Base-by-base conservation (phyloP, 2,329 filamentous ascomycete species). In the Xylariaceae sp. region DNA sequence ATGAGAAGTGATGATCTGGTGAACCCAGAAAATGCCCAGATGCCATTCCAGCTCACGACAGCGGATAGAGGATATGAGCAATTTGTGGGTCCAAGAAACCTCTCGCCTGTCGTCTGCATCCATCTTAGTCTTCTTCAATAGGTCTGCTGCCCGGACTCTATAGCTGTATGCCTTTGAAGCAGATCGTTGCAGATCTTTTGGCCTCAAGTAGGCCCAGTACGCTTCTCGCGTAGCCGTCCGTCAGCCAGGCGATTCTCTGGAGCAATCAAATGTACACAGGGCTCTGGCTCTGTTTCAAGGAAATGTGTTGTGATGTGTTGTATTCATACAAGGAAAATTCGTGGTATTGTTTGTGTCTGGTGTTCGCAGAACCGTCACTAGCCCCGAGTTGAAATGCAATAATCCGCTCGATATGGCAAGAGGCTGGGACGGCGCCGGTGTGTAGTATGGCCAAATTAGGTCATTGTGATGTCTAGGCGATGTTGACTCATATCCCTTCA, bases 321-420 rank as follows among this genome's bases (percentile, higher is more conserved):
- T 28, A 28, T 13, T 31, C 44, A 51, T 50, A 46, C 43, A 50
- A 54, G 47, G 42, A 48, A 52, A 56, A 39, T 47, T 41, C n/a
- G n/a, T n/a, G n/a, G 39, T 52, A 46, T 26, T 34, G 17, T n/a
- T 14, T 32, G 36, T 24, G 9, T 31, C n/a, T 40, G 41, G 28
- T 44, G 41, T 44, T 47, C 41, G 41, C 44, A 35, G 40, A 41
- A 43, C 41, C 32, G 13, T 7, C 32, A 13, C n/a, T n/a, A n/a
- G n/a, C n/a, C n/a, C n/a, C n/a, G n/a, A n/a, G n/a, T n/a, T n/a
- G n/a, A n/a, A n/a, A n/a, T n/a, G n/a, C n/a, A n/a, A 13, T 16
- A 5, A 21, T 6, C 24, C n/a, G 18, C 13, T 31, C 9, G n/a
- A 31, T 17, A 34, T 18, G 5, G 32, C 31, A 33, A 18, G 8